Evolutionary conservation across 805 yeast genomes (phyloP).

Genomic region (Saccharomyces jurei): DNA sequence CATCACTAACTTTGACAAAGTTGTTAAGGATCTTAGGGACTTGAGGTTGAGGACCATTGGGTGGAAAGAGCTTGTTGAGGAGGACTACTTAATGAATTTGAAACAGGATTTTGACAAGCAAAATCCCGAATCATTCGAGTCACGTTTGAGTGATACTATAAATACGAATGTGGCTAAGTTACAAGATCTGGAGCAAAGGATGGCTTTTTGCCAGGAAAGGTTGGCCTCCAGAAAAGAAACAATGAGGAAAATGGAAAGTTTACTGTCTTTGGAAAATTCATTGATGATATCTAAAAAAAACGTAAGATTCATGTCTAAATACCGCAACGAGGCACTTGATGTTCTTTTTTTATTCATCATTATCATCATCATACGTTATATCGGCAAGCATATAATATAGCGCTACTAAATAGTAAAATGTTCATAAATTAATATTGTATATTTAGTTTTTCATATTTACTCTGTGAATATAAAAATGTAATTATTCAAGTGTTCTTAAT

Average conservation of each 20-base stretch:
- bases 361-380: not conserved
- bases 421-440: not conserved
- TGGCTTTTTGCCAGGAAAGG: conserved; percentile 14
- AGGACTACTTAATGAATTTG: conserved; percentile 24
- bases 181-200: conserved; percentile 24
- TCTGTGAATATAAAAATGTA: not conserved
- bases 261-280: conserved; percentile 15
- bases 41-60: conserved; percentile 21
- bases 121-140: conserved; percentile 23
- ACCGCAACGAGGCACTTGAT: conserved; percentile 10
- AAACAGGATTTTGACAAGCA: conserved; percentile 23
- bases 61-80: conserved; percentile 24
- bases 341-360: conserved; percentile 1
- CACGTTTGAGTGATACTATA: conserved; percentile 9
- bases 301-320: conserved; percentile 11
- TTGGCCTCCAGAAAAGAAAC: conserved; percentile 20
- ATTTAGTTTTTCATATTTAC: not conserved
- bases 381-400: not conserved
- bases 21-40: conserved; percentile 19
- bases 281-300: conserved; percentile 12
- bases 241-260: conserved; percentile 21
- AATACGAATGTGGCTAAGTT: conserved; percentile 18
- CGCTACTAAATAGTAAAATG: not conserved
- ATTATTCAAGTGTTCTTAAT: not conserved
- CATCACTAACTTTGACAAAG: conserved; percentile 21